Percentiles rank a stretch among this genome's conserved stretches.
These are phyloP conservation scores for Physcia stellaris DNA, from an alignment of 495 filamentous ascomycete genomes.

Conservation along the genomic window DNA sequence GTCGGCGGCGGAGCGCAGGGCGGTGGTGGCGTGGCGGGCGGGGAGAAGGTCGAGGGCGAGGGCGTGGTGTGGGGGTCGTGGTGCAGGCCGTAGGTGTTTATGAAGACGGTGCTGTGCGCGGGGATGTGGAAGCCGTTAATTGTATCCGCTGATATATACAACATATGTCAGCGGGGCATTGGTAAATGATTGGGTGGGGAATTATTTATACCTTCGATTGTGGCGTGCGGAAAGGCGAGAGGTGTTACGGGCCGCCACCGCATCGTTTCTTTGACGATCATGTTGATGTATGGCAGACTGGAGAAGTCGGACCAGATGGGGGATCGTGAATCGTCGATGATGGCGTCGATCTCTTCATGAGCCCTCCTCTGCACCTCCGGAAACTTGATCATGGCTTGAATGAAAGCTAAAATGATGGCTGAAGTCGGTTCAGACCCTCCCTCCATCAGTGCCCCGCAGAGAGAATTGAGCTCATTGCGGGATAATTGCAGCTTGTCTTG, in stretches of 20 bases:
- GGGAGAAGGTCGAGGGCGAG: too few relatives aligned
- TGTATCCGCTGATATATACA: too few relatives aligned
- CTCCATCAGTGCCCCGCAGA: too few relatives aligned
- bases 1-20: too few relatives aligned
- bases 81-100: conserved; percentile 25
- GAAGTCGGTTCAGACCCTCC: conserved; percentile 34
- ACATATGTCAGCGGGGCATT: too few relatives aligned
- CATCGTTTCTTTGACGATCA: conserved; percentile 25
- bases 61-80: conserved; percentile 18
- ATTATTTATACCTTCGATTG: conserved; percentile 11
- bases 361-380: conserved; percentile 26
- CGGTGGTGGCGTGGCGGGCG: too few relatives aligned
- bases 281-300: conserved; percentile 27
- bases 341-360: conserved; percentile 20
- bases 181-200: conserved; percentile 22
- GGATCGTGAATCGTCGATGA: conserved; percentile 20
- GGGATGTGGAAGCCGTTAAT: too few relatives aligned
- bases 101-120: conserved; percentile 20
- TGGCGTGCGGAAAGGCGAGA: conserved; percentile 21
- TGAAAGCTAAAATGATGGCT: conserved; percentile 22
- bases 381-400: conserved; percentile 30
- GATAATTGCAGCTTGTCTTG: too few relatives aligned
- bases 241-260: conserved; percentile 25
- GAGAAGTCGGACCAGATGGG: conserved; percentile 25
- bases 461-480: too few relatives aligned